Percentiles rank a stretch among this genome's conserved stretches.
Conservation (phyloP, 768 basidiomycete genomes). For the Chalciporus piperatus region DNA sequence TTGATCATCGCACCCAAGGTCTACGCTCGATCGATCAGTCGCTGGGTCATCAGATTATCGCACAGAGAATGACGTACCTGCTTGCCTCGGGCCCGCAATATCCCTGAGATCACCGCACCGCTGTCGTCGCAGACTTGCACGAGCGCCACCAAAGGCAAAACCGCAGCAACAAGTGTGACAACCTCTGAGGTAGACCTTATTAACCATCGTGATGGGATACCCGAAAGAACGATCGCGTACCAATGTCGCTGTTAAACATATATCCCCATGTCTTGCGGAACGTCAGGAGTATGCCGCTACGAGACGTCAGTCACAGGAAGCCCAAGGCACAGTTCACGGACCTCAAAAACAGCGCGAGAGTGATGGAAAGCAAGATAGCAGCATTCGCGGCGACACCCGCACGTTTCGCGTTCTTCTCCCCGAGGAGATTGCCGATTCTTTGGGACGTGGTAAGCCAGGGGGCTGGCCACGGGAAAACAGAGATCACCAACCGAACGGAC, state of each 20-base stretch:
- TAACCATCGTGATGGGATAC: not conserved
- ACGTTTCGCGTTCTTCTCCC: constrained; percentile 69
- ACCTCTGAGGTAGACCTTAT: constrained; percentile 16
- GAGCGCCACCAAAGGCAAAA: constrained; percentile 73
- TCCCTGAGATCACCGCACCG: constrained; percentile 67
- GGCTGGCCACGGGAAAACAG: not conserved
- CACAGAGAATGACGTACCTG: constrained; percentile 40
- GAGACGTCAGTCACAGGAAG: not conserved
- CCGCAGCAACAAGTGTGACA: constrained; percentile 45
- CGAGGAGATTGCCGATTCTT: constrained; percentile 86
- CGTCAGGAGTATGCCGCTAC: constrained; percentile 50
- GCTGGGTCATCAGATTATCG: not conserved
- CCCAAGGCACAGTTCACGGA: constrained; percentile 22
- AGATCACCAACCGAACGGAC: constrained; percentile 65
- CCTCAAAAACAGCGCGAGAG: constrained; percentile 62
- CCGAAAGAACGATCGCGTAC: constrained; percentile 26
- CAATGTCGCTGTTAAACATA: constrained; percentile 69
- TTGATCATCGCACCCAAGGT: constrained; percentile 79
- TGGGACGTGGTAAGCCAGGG: not conserved
- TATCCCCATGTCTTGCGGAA: constrained; percentile 70
- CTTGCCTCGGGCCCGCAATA: constrained; percentile 80
- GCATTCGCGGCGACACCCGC: constrained; percentile 69
- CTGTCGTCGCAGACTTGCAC: constrained; percentile 84
- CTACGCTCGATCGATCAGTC: constrained; percentile 29
- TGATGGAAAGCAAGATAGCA: constrained; percentile 61